These are phyloP conservation scores for Trichaptum fuscoviolaceum DNA, from an alignment of 768 basidiomycete genomes.

Conservation along the genomic window DNA sequence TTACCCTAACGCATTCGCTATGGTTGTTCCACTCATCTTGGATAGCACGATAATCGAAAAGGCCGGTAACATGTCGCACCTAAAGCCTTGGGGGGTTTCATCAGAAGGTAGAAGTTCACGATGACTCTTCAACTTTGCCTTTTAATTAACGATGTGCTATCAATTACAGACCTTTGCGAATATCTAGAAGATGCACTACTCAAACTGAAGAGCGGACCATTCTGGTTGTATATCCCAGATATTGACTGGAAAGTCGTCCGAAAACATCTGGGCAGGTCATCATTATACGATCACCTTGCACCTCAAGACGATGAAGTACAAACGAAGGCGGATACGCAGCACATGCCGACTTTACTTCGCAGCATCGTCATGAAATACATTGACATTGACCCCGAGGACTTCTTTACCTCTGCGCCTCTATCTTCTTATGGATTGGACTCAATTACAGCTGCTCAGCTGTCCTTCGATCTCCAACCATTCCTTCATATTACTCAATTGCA, in stretches of 20 bases:
- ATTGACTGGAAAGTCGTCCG: neutral
- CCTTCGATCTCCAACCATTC: neutral
- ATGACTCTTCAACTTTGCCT: conserved; percentile 2
- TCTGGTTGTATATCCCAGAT: neutral
- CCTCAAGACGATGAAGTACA: neutral
- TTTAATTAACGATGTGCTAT: neutral
- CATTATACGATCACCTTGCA: neutral
- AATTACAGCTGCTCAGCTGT: neutral
- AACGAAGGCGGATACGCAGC: neutral
- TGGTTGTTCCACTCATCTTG: conserved; percentile 27
- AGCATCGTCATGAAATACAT: neutral
- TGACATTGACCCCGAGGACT: neutral
- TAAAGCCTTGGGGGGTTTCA: conserved; percentile 15
- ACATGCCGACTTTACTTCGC: neutral
- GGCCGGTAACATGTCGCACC: conserved; percentile 7
- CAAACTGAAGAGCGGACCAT: neutral
- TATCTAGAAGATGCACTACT: neutral
- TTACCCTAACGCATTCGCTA: conserved; percentile 27
- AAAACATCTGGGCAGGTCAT: neutral
- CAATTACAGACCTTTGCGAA: neutral
- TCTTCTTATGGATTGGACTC: neutral
- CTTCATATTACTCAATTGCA: neutral
- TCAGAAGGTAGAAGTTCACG: conserved; percentile 12
- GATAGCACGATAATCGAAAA: conserved; percentile 19
- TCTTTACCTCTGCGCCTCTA: neutral